phyloP scores from a whole-genome alignment of 2,329 filamentous ascomycete species.

The Colletotrichum musicola region DNA sequence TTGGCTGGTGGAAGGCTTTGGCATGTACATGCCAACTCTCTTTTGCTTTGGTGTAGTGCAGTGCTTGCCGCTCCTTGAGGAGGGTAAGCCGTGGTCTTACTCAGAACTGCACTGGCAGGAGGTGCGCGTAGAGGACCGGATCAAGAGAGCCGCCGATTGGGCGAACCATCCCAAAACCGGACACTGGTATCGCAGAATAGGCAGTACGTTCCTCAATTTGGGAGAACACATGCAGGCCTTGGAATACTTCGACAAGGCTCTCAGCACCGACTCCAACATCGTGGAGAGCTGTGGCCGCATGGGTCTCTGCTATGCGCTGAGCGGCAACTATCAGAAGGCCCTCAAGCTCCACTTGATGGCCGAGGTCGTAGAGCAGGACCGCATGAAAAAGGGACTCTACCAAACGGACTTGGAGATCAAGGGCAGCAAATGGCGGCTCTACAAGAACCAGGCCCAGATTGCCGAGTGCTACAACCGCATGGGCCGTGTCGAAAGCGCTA shows the following conservation, averaged over 20 bases:
- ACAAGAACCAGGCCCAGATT: conserved; percentile 55
- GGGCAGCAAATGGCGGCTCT: conserved; percentile 54
- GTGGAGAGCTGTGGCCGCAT: conserved; percentile 56
- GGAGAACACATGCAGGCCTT: conserved; percentile 51
- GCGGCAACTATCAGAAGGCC: conserved; percentile 52
- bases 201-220: conserved; percentile 55
- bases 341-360: conserved; percentile 53
- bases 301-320: conserved; percentile 53
- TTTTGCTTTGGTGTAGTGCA: conserved; percentile 60
- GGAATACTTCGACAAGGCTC: conserved; percentile 51
- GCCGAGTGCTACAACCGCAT: conserved; percentile 52
- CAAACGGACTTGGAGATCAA: conserved; percentile 42
- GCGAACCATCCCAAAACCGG: conserved; percentile 50
- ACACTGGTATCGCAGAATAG: conserved; percentile 54
- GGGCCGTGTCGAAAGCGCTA: conserved; percentile 47
- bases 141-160: conserved; percentile 53
- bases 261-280: conserved; percentile 52
- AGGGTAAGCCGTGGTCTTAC: conserved; percentile 53
- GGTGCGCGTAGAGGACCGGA: conserved; percentile 49
- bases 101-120: conserved; percentile 53
- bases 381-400: conserved; percentile 44
- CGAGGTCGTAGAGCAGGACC: conserved; percentile 50
- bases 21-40: conserved; percentile 53
- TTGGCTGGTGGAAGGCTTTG: conserved; percentile 52
- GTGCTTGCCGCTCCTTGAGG: conserved; percentile 54